These are phyloP conservation scores for Sphagnum tenellum DNA, from an alignment of 225 moss, liverwort and hornwort genomes.

Conservation along the genomic window DNA sequence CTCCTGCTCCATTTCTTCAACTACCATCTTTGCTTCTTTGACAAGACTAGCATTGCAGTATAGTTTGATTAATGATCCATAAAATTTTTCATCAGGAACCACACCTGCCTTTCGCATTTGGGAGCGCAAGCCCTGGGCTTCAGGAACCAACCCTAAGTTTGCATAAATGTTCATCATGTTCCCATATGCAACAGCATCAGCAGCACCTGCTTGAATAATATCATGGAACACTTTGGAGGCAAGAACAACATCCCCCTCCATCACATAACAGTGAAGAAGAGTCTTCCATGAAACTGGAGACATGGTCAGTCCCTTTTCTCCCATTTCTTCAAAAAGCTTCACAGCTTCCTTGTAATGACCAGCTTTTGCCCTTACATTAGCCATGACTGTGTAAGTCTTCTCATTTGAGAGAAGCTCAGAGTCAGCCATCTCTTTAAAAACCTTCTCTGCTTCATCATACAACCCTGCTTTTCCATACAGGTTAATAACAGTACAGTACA, in stretches of 20 bases:
- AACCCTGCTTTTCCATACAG: conserved; percentile 74
- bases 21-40: conserved; percentile 40
- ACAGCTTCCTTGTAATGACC: conserved; percentile 56
- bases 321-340: conserved; percentile 53
- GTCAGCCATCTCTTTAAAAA: conserved; percentile 60
- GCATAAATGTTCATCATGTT: conserved; percentile 76
- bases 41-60: conserved; percentile 51
- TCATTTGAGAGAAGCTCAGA: conserved; percentile 55
- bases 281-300: conserved; percentile 72
- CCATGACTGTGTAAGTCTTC: conserved; percentile 81
- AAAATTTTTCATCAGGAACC: conserved; percentile 65
- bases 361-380: conserved; percentile 58
- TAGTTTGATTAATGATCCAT: conserved; percentile 69
- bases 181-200: conserved; percentile 66
- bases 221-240: conserved; percentile 49
- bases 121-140: conserved; percentile 38
- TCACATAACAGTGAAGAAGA: conserved; percentile 67
- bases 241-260: conserved; percentile 39
- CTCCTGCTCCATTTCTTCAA: conserved; percentile 56
- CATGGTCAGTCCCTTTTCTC: conserved; percentile 50
- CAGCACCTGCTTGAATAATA: conserved; percentile 61
- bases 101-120: conserved; percentile 51
- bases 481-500: conserved; percentile 69
- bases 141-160: conserved; percentile 45
- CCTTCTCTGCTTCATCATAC: conserved; percentile 72